Conservation (phyloP, 352 stramenopile genomes). For the Globisporangium orthogonon region DNA sequence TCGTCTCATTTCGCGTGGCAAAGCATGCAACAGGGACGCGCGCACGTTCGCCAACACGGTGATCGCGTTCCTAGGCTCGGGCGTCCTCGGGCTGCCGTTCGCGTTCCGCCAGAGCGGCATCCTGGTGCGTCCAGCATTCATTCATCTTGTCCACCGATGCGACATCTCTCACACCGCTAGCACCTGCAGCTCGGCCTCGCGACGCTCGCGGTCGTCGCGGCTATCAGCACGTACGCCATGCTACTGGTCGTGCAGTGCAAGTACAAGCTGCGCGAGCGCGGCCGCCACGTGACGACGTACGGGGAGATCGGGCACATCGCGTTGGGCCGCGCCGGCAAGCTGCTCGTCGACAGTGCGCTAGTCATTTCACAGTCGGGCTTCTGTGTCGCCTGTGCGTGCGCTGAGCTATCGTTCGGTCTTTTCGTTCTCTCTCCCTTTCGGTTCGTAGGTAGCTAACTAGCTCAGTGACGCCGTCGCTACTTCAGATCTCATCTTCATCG, state of each 20-base stretch:
- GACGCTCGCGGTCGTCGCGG: constrained; percentile 43
- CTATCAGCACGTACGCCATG: constrained; percentile 66
- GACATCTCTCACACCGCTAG: not conserved
- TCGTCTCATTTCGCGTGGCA: not conserved
- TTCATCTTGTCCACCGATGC: not conserved
- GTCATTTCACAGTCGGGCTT: constrained; percentile 88
- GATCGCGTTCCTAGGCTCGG: constrained; percentile 91
- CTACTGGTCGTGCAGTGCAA: constrained; percentile 76
- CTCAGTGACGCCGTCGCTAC: not conserved
- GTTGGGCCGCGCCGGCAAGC: constrained; percentile 55
- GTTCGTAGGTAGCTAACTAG: not conserved
- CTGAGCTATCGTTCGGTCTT: not conserved
- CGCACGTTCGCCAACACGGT: constrained; percentile 75
- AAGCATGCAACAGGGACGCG: constrained; percentile 25
- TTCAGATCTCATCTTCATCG: constrained; percentile 89
- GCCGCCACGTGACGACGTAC: constrained; percentile 59
- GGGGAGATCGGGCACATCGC: constrained; percentile 82
- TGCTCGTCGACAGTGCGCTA: constrained; percentile 79
- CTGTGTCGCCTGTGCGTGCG: constrained; percentile 70
- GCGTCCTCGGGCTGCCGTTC: constrained; percentile 86
- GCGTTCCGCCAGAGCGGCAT: constrained; percentile 88
- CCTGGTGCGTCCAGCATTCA: constrained; percentile 31
- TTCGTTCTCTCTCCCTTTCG: not conserved
- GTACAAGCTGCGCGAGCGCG: constrained; percentile 58
- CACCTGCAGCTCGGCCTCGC: constrained; percentile 37